Evolutionary conservation across 345 rosid species (phyloP).

Genomic region (Rubroshorea leprosula): DNA sequence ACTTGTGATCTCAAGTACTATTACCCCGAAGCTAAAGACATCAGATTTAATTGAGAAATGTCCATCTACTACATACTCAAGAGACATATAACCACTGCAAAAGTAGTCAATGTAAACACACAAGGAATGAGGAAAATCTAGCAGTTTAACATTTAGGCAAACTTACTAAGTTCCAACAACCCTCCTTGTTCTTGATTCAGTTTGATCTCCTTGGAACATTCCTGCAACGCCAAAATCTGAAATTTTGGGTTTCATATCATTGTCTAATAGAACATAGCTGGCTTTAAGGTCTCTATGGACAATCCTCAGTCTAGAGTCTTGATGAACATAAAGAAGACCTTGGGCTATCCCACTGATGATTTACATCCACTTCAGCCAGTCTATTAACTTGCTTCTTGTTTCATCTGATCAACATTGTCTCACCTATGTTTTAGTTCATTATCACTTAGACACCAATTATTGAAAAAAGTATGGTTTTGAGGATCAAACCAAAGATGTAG

Average conservation of each 20-base stretch:
- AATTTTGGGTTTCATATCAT: slow-evolving; percentile 28
- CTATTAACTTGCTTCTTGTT: slow-evolving; percentile 17
- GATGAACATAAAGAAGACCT: slow-evolving; percentile 44
- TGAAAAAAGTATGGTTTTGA: too few relatives aligned
- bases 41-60: slow-evolving; percentile 43
- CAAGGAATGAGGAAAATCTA: not conserved
- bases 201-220: slow-evolving; percentile 17
- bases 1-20: slow-evolving; percentile 38
- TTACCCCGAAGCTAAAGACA: slow-evolving; percentile 41
- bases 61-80: slow-evolving; percentile 35
- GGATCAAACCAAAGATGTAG: slow-evolving; percentile 23
- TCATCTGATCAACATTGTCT: slow-evolving; percentile 17
- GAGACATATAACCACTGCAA: slow-evolving; percentile 37
- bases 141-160: not conserved
- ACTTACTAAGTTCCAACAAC: slow-evolving; percentile 45
- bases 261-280: slow-evolving; percentile 26
- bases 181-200: slow-evolving; percentile 25
- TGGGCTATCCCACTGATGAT: slow-evolving; percentile 33
- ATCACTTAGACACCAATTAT: too few relatives aligned
- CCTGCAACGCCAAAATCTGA: slow-evolving; percentile 34
- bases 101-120: not conserved
- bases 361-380: slow-evolving; percentile 21
- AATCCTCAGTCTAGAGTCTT: slow-evolving; percentile 38
- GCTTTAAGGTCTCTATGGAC: slow-evolving; percentile 39
- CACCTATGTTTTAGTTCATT: not conserved